Evolutionary conservation across 176 grass and related monocot species (phyloP).

Genomic region (Raddia distichophylla): DNA sequence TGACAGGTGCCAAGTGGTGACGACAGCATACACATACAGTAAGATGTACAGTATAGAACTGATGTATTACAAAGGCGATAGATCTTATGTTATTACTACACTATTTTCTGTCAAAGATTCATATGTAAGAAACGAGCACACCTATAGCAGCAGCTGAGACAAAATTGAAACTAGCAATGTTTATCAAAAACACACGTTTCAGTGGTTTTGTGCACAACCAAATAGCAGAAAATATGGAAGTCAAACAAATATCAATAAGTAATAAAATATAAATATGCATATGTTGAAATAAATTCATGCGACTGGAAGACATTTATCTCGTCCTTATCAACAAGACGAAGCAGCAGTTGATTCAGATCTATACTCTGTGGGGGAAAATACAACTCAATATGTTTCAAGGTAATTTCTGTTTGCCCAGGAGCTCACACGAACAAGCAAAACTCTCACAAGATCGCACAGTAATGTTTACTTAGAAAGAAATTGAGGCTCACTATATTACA

Average conservation of each 20-base stretch:
- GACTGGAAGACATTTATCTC: background rate
- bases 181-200: conserved; percentile 4
- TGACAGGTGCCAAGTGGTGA: background rate
- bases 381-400: background rate
- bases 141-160: background rate
- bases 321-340: conserved; percentile 22
- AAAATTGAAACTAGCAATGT: background rate
- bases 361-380: background rate
- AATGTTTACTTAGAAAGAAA: too few species aligned
- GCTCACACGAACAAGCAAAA: too few species aligned
- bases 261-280: background rate
- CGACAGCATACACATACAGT: background rate
- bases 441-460: too few species aligned
- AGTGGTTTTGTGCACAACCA: background rate
- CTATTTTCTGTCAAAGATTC: background rate
- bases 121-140: background rate
- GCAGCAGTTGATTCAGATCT: conserved; percentile 1
- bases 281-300: conserved; percentile 29
- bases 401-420: too few species aligned
- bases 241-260: background rate
- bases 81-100: background rate
- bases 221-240: conserved; percentile 14
- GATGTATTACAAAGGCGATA: background rate
- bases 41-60: background rate
- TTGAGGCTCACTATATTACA: too few species aligned